A percentile compares a stretch with the other conserved stretches of the same genome.
phyloP scores from a whole-genome alignment of 306 rosid genomes.

The Castanea sativa region DNA sequence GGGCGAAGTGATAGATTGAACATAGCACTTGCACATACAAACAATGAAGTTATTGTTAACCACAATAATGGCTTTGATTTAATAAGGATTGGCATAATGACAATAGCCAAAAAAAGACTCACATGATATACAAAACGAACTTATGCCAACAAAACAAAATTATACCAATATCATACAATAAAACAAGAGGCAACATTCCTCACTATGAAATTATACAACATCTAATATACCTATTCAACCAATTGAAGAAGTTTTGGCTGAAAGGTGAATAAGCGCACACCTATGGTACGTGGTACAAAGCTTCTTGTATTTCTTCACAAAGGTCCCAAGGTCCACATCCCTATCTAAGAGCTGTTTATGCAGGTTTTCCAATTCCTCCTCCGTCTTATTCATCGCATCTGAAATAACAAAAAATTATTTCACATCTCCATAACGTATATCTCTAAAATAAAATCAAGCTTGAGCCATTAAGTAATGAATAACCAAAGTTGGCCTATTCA shows the following conservation, averaged over 20 bases:
- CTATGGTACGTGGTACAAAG: conserved; percentile 68
- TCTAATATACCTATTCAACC: conserved; percentile 13
- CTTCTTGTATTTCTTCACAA: conserved; percentile 80
- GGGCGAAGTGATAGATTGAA: neutral
- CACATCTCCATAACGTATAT: too few species aligned
- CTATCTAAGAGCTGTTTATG: conserved; percentile 64
- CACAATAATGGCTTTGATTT: neutral
- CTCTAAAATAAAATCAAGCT: too few species aligned
- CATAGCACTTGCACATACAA: neutral
- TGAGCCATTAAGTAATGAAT: too few species aligned
- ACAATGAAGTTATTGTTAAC: neutral
- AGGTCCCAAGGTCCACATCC: conserved; percentile 59
- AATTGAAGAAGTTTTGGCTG: too few species aligned
- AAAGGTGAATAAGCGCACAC: conserved; percentile 74
- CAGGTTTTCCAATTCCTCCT: conserved; percentile 77
- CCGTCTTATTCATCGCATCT: conserved; percentile 75
- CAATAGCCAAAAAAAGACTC: too few species aligned
- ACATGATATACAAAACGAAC: neutral
- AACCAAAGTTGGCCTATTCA: too few species aligned
- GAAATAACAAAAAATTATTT: conserved; percentile 25
- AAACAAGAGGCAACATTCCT: neutral
- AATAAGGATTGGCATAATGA: neutral
- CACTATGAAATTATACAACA: conserved; percentile 6
- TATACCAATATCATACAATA: neutral
- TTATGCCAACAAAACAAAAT: neutral